Percentiles rank a stretch among this genome's conserved stretches.
These are phyloP conservation scores for Willaertia magna DNA, from an alignment of 208 protist species.

Conservation along the genomic window DNA sequence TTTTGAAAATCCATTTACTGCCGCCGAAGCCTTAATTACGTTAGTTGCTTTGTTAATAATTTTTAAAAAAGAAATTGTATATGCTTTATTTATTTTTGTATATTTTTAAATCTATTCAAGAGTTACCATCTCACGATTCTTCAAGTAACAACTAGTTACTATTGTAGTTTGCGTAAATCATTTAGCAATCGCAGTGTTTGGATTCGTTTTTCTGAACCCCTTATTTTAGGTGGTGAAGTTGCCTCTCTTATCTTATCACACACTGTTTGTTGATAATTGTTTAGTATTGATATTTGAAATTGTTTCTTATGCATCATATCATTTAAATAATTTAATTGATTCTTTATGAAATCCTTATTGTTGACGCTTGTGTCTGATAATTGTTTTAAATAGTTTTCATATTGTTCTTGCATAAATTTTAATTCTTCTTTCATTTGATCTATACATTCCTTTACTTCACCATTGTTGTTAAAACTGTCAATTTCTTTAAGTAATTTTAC, in stretches of 20 bases:
- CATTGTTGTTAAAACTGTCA: background rate
- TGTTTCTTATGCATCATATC: background rate
- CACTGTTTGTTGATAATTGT: background rate
- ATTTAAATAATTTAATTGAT: background rate
- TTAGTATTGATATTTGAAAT: background rate
- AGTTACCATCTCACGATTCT: too few species aligned
- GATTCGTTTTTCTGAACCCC: background rate
- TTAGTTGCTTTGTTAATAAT: too few species aligned
- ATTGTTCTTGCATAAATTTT: background rate
- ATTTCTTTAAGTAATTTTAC: background rate
- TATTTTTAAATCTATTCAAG: too few species aligned
- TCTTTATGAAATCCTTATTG: background rate
- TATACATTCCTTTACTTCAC: background rate
- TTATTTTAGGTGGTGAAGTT: background rate
- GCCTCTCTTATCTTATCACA: background rate
- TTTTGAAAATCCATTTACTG: too few species aligned
- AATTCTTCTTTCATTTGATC: background rate
- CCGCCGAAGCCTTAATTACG: too few species aligned
- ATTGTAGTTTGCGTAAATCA: background rate
- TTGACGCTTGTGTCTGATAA: background rate
- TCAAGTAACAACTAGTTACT: background rate
- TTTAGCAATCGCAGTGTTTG: background rate
- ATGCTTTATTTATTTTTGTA: too few species aligned
- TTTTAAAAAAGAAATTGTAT: too few species aligned
- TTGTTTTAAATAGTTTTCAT: background rate